Conservation (phyloP, 2,329 filamentous ascomycete genomes). For the Paramyrothecium roridum region DNA sequence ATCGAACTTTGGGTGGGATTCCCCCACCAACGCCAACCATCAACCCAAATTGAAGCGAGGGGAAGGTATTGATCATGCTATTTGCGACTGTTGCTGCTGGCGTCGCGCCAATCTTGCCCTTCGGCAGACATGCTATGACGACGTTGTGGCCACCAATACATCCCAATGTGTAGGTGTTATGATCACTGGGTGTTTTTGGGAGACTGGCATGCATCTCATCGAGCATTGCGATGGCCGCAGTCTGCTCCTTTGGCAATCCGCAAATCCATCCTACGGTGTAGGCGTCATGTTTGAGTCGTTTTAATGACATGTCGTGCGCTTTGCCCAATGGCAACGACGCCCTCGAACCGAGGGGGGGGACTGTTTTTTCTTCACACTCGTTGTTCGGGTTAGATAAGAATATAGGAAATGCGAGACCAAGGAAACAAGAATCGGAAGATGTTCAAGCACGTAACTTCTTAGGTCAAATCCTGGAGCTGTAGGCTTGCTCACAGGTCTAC, state of each 20-base stretch:
- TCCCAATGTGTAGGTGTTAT: neutral
- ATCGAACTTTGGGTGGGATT: constrained; percentile 3
- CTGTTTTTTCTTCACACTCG: no score
- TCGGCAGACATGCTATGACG: neutral
- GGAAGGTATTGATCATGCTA: constrained; percentile 5
- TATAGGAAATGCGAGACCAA: no score
- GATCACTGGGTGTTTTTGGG: neutral
- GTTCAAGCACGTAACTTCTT: no score
- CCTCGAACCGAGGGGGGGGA: no score
- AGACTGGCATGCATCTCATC: neutral
- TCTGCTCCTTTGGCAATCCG: neutral
- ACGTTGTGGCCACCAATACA: neutral
- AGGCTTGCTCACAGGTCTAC: no score
- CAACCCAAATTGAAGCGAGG: neutral
- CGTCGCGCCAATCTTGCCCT: neutral
- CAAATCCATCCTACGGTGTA: neutral
- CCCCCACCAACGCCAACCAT: constrained; percentile 9
- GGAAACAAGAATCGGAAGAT: no score
- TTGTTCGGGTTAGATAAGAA: no score
- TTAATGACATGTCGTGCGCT: neutral
- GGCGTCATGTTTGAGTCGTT: neutral
- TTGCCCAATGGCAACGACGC: no score
- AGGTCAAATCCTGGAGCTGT: no score
- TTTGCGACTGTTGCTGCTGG: neutral
- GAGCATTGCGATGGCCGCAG: neutral